These are phyloP conservation scores for Aquilaria malaccensis DNA, from an alignment of 345 rosid species.

Conservation along the genomic window DNA sequence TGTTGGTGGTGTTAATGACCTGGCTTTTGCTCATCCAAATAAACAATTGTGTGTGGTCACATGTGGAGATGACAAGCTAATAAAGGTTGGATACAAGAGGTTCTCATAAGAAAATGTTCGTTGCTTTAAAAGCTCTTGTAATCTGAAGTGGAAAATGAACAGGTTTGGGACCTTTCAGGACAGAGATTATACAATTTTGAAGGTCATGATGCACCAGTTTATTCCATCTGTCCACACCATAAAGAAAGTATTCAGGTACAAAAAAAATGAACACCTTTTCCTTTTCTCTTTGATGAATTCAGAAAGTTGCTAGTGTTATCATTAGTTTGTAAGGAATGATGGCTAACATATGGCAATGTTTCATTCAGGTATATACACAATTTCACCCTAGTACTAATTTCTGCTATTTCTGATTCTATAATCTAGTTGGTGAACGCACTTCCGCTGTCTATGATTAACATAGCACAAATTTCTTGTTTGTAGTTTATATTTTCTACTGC, in stretches of 20 bases:
- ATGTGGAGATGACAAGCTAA: constrained; percentile 87
- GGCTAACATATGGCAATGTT: no score
- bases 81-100: constrained; percentile 47
- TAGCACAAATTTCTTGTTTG: constrained; percentile 9
- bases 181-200: constrained; percentile 56
- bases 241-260: constrained; percentile 79
- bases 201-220: constrained; percentile 88
- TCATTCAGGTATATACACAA: no score
- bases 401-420: no score
- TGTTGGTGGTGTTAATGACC: constrained; percentile 76
- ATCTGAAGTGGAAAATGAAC: constrained; percentile 31
- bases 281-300: constrained; percentile 2
- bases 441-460: constrained; percentile 4
- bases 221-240: constrained; percentile 87
- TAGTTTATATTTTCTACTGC: constrained; percentile 85
- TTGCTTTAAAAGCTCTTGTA: constrained; percentile 7
- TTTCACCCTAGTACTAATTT: no score
- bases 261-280: not conserved
- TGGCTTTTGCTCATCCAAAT: constrained; percentile 83
- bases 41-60: constrained; percentile 73
- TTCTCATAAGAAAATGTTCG: constrained; percentile 3
- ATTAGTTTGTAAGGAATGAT: no score
- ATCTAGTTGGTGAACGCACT: not conserved
- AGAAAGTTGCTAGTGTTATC: not conserved
- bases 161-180: constrained; percentile 82